Base-by-base conservation (phyloP, 75 land plant genomes). In the Cunninghamia lanceolata region DNA sequence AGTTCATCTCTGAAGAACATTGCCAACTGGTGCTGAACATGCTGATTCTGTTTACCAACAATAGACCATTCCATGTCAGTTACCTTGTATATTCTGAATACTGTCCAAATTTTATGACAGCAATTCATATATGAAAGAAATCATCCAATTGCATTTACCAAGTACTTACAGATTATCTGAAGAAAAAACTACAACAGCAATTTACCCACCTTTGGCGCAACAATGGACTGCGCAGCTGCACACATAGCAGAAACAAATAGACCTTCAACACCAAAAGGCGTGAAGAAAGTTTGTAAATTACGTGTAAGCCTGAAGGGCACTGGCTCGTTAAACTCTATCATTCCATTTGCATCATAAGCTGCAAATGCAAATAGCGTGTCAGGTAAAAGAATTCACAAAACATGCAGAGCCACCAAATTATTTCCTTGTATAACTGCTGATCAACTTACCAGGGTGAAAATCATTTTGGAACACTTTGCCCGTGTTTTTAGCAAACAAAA, bases 1-100 rank as follows among this genome's bases (percentile, higher is more conserved):
- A 98, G 88, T 86, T 98, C 99, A 90, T 98, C 99, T 35, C 99
- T 94, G 90, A 98, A 98, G 89, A 98, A 98, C 99, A 98, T 97
- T 11, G 98, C 97, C 73, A 98, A 86, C 30, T 98, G 99, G 91
- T 98, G 89, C 91, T 94, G 95, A 70, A 98, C 83, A 85, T 98
- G 99, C 89, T 97, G 97, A 82, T 84, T 94, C 95, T 96, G 95
- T 93, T 90, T 92, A 56, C 85, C 34, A 80, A 80, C 38, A 71
- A 70, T 6, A 54, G 43, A 45, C 19, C 30, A 30, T 54, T 30
- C 36, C 25, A 46, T 19, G 14, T 47, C 46, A 87, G 45, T 84
- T 34, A 74, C 5, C 84, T 28, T 36, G 9, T 38, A 36, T 36
- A 73, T 36, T 35, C 35, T 17, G 11, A 70, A 68, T n/a, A 28